These are phyloP conservation scores for Vitis hybrid DNA, from an alignment of 177 flowering plant genomes.

Conservation along the genomic window DNA sequence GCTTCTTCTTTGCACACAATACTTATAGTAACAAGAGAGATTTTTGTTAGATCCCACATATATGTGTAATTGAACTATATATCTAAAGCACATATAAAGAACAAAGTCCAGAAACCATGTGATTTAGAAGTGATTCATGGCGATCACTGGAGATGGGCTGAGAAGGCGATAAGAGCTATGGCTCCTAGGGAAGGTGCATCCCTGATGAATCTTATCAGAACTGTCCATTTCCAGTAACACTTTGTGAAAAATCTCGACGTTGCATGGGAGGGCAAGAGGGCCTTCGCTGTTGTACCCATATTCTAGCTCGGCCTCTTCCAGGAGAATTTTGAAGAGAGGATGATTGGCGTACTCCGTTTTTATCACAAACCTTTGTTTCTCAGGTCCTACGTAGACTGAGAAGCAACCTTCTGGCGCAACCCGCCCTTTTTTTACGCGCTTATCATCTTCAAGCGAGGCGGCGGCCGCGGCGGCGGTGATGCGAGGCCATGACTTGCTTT, in stretches of 20 bases:
- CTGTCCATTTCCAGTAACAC: constrained; percentile 23
- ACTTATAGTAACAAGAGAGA: too few species aligned
- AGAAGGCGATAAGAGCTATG: constrained; percentile 23
- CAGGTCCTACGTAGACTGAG: constrained; percentile 21
- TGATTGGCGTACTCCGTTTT: constrained; percentile 23
- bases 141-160: constrained; percentile 19
- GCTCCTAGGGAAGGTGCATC: not conserved
- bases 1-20: too few species aligned
- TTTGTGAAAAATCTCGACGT: constrained; percentile 20
- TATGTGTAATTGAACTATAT: too few species aligned
- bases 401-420: constrained; percentile 19
- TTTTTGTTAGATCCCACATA: too few species aligned
- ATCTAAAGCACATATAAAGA: not conserved
- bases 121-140: constrained; percentile 12
- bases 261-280: constrained; percentile 28
- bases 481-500: constrained; percentile 53
- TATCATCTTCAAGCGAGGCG: constrained; percentile 4
- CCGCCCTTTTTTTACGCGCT: not conserved
- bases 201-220: not conserved
- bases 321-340: constrained; percentile 25
- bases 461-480: not conserved
- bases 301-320: constrained; percentile 26
- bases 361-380: constrained; percentile 22
- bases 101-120: too few species aligned
- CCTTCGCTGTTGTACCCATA: constrained; percentile 23